Evolutionary conservation across 768 basidiomycete genomes (phyloP), one percentile per base, ranked within the genome.

Genomic region (Macrolepiota fuliginosa): DNA sequence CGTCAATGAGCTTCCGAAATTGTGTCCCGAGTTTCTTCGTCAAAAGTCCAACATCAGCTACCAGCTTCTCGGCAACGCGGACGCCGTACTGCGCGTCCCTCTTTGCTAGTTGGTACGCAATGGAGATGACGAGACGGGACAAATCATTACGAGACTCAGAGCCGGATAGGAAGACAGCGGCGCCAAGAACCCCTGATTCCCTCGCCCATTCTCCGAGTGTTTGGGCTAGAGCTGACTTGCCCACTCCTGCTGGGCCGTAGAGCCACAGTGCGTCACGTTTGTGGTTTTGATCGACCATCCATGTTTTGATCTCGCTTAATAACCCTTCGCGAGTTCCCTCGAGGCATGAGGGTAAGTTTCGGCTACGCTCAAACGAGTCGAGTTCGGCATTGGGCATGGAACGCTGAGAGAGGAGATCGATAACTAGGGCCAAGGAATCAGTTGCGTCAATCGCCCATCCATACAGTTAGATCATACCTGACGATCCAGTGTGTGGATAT

Each of bases 221-320:
- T 52, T 63, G 62, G 11, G 56, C 54, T 6, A 64, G 25, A 5
- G 65, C 60, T 9, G 53, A 54, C 46, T 65, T 65, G 4, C 64
- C 64, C 47, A 64, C 53, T 1, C 63, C 50, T n/a, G 55, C 63
- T 12, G 13, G 29, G 7, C 58, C 58, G 35, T 25, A 59, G 2
- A 59, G 24, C 58, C 58, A 59, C 5, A 59, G 12, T n/a, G 52
- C 11, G 19, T 40, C 49, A 24, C 39, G 25, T 6, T 25, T 15
- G 9, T 46, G 27, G 24, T 32, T 42, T 15, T 4, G 9, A 36
- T 59, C 40, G 9, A 17, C 29, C 39, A 63, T 54, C 62, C 62
- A 63, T 7, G 15, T 54, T 15, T 36, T 11, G 32, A 63, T 53
- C 15, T 55, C 54, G 3, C 27, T 29, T 9, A 19, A 55, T 7